These are phyloP conservation scores for Sporothrix variecibatus DNA, from an alignment of 2,329 filamentous ascomycete species.

Conservation along the genomic window DNA sequence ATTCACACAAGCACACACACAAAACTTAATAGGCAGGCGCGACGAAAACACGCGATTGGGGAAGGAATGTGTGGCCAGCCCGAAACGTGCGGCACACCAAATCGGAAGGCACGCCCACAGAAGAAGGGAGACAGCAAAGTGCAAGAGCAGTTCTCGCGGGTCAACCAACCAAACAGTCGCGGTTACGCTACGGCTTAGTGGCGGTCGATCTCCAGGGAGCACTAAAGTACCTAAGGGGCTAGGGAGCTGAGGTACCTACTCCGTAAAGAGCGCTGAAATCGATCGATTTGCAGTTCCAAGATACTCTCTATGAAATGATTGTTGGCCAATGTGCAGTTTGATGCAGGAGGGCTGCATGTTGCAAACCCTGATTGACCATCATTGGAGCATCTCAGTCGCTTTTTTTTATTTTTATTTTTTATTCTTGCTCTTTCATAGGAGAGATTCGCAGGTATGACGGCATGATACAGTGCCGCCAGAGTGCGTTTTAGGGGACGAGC, in stretches of 20 bases:
- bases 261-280: neutral
- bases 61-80: neutral
- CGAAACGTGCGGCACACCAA: slow-evolving; percentile 14
- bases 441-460: neutral
- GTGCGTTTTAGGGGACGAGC: neutral
- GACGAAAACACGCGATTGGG: slow-evolving; percentile 6
- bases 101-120: neutral
- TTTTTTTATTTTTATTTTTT: too few relatives aligned
- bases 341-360: slow-evolving; percentile 18
- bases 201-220: neutral
- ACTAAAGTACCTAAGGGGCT: neutral
- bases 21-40: neutral
- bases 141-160: neutral
- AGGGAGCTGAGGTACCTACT: neutral
- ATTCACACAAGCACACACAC: neutral
- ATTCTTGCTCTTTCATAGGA: neutral
- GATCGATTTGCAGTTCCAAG: neutral
- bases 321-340: neutral
- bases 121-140: neutral
- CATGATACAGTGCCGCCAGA: neutral
- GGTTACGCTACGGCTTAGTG: neutral
- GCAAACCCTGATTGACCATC: neutral
- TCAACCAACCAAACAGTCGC: neutral
- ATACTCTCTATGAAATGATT: neutral
- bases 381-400: neutral